Conservation (phyloP, 106 monocot genomes). For the Acorus gramineus region DNA sequence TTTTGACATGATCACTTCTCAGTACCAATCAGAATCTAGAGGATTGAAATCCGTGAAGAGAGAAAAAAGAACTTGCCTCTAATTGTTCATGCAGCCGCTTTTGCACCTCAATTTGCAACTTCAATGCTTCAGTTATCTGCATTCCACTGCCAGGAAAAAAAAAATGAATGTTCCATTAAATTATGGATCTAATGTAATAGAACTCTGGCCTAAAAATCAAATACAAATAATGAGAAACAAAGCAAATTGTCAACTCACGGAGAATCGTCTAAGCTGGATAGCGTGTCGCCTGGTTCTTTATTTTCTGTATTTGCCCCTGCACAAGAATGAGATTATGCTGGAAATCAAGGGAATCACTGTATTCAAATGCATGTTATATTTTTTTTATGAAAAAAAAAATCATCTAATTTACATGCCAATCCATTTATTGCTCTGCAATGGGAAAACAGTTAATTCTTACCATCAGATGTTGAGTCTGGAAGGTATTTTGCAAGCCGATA, state of each 20-base stretch:
- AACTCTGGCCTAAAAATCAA: not conserved
- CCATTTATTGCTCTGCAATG: not conserved
- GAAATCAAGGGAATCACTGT: not conserved
- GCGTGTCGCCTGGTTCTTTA: slow-evolving; percentile 1
- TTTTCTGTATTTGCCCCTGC: slow-evolving; percentile 5
- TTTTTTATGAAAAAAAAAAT: not conserved
- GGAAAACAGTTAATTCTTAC: not conserved
- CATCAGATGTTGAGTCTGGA: slow-evolving; percentile 7
- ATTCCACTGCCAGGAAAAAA: not conserved
- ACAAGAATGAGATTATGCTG: not conserved
- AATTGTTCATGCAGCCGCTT: slow-evolving; percentile 13
- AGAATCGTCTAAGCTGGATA: not conserved
- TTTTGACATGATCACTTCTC: no score
- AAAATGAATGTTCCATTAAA: not conserved
- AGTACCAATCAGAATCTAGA: no score
- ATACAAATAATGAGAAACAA: not conserved
- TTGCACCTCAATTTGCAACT: slow-evolving; percentile 13
- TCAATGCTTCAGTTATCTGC: slow-evolving; percentile 6
- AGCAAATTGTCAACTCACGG: not conserved
- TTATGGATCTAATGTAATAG: not conserved
- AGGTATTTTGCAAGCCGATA: slow-evolving; percentile 9
- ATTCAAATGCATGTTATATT: not conserved
- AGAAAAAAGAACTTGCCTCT: slow-evolving; percentile 6
- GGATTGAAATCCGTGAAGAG: not conserved
- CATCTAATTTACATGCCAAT: no score